Base-by-base conservation (phyloP, 106 monocot species). In the Dioscorea dumetorum region DNA sequence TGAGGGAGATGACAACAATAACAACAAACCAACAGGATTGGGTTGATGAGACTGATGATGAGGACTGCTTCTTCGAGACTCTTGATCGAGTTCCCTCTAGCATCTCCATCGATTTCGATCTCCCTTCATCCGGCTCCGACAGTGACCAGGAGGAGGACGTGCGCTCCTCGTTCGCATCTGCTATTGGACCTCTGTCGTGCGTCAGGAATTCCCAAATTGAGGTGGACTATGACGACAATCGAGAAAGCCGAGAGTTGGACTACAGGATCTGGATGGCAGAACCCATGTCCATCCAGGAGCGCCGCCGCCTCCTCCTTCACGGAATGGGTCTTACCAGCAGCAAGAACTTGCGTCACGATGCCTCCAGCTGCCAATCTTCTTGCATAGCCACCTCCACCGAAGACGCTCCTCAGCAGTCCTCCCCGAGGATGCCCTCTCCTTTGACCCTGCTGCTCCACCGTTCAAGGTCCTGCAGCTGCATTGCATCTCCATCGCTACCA, bases 101-200 rank as follows among this genome's bases (percentile, higher is more conserved):
- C 68, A 67, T 91, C 63, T 86, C 85, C 69, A 64, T 86, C 54
- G 72, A 75, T 49, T 16, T 80, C 34, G 77, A 73, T 20, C 63
- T 63, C 51, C 75, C 79, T n/a, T 80, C 78, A 32, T 82, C 81
- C 16, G 57, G n/a, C 41, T 78, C 77, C 23, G 85, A 81, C 28
- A 74, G 71, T 5, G 87, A 41, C 41, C 41, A 41, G 5, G 41
- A 83, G 3, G 67, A 83, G 22, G 81, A 84, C 64, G 72, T 74
- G 8, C 91, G 97, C 22, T 20, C 80, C 49, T 97, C 97, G 65
- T 97, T 92, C 59, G 88, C 79, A 74, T 89, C 97, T n/a, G 97
- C 97, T 57, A 48, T 92, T 33, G 81, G 59, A 32, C 50, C 78
- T 57, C 88, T 86, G 11, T 61, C 21, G 28, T 63, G 73, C 5